Conservation (phyloP, 2,329 filamentous ascomycete species). For the Sarocladium kiliense region DNA sequence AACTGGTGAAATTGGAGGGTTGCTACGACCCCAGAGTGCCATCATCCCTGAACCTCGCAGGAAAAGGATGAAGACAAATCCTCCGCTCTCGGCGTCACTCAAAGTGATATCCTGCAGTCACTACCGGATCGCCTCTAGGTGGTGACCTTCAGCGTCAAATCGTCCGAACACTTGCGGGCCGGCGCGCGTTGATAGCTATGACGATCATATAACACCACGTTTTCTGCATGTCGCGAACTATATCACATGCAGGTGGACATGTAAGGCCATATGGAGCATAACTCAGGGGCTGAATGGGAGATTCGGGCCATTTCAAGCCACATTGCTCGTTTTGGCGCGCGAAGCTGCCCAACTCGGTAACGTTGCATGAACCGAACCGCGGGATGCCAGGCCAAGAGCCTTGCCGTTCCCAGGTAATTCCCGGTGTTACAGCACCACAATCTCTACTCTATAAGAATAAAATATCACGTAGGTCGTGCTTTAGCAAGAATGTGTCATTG, state of each 20-base stretch:
- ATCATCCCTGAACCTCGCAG: neutral
- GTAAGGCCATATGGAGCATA: neutral
- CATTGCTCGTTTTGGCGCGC: neutral
- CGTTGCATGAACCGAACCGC: neutral
- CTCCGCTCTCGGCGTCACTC: neutral
- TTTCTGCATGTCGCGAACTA: neutral
- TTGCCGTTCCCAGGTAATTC: no score
- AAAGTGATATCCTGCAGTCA: neutral
- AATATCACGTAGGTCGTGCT: no score
- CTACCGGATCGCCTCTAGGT: no score
- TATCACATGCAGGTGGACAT: neutral
- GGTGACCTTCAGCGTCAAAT: no score
- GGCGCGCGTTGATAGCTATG: neutral
- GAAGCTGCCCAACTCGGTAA: slow-evolving; percentile 2
- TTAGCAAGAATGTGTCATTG: no score
- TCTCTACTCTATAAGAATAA: no score
- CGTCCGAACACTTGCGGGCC: neutral
- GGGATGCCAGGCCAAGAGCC: neutral
- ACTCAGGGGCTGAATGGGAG: neutral
- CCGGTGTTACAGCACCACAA: no score
- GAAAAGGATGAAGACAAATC: neutral
- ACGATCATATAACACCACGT: neutral
- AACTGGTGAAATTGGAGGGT: neutral
- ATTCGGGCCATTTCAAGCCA: neutral
- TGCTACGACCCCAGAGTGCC: neutral